Evolutionary conservation across 495 filamentous ascomycete species (phyloP).

Genomic region (Parachaetomium inaequale): DNA sequence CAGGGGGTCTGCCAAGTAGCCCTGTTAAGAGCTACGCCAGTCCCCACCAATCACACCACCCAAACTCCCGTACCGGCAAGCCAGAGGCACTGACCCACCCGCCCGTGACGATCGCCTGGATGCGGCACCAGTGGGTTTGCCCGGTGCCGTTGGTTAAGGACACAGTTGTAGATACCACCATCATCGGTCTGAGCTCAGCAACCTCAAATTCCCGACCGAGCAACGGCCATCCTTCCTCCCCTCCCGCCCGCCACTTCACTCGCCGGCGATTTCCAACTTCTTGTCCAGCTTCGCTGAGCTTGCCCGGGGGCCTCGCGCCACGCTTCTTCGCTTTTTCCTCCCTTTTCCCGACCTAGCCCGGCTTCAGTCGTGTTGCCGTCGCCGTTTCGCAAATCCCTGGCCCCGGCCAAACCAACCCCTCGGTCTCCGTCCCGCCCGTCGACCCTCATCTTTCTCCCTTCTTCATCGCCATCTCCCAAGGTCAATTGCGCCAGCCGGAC

Average conservation of each 20-base stretch:
- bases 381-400: constrained; percentile 1
- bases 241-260: not conserved
- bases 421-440: not conserved
- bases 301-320: not conserved
- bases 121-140: constrained; percentile 12
- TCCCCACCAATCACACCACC: not conserved
- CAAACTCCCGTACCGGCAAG: not conserved
- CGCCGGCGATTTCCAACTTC: constrained; percentile 2
- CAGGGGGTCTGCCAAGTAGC: not conserved
- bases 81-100: constrained; percentile 18
- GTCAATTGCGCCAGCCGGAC: constrained; percentile 29
- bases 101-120: constrained; percentile 9
- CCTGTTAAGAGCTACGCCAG: not conserved
- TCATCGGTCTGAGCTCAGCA: constrained; percentile 21
- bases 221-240: not conserved
- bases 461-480: not conserved
- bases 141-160: constrained; percentile 32
- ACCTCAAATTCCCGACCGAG: constrained; percentile 16
- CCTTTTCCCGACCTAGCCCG: not conserved
- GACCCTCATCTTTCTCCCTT: not conserved
- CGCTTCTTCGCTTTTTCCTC: not conserved
- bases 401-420: not conserved
- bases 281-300: constrained; percentile 14
- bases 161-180: constrained; percentile 33
- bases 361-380: not conserved